Conservation (phyloP, 306 rosid genomes). For the Lathyrus aphaca region DNA sequence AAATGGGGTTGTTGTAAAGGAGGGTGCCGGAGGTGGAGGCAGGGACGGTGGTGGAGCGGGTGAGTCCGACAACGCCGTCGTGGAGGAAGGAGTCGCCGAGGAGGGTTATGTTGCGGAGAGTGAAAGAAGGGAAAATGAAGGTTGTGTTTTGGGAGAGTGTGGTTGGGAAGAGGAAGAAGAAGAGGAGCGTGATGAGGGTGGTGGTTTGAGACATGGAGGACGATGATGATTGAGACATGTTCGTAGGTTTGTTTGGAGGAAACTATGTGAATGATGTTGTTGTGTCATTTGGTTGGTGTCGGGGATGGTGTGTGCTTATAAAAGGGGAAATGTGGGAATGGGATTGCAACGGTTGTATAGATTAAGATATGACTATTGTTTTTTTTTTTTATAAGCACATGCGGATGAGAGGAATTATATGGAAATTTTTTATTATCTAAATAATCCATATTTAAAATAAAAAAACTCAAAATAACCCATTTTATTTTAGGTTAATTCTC, state of each 20-base stretch:
- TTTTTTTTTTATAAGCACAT: too few species aligned
- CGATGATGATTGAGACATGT: neutral
- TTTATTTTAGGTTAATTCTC: too few species aligned
- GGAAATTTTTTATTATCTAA: too few species aligned
- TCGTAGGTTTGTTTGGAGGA: neutral
- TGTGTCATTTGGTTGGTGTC: constrained; percentile 4
- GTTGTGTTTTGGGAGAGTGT: constrained; percentile 37
- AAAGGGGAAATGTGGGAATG: constrained; percentile 20
- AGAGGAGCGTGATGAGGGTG: constrained; percentile 1
- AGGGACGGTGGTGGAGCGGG: constrained; percentile 67
- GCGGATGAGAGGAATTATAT: too few species aligned
- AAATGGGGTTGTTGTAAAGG: constrained; percentile 59
- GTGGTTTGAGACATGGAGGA: constrained; percentile 41
- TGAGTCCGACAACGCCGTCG: constrained; percentile 70
- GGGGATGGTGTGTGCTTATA: neutral
- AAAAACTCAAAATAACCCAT: too few species aligned
- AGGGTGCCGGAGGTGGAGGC: constrained; percentile 67
- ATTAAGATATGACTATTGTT: too few species aligned
- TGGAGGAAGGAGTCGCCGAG: constrained; percentile 83
- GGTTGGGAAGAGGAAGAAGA: neutral
- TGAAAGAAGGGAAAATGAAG: constrained; percentile 64
- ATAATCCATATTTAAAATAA: too few species aligned
- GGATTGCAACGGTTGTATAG: constrained; percentile 10
- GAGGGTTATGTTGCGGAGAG: constrained; percentile 77
- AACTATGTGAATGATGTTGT: constrained; percentile 1